phyloP scores from a whole-genome alignment of 2,329 filamentous ascomycete genomes.

The Stenocarpella maydis region DNA sequence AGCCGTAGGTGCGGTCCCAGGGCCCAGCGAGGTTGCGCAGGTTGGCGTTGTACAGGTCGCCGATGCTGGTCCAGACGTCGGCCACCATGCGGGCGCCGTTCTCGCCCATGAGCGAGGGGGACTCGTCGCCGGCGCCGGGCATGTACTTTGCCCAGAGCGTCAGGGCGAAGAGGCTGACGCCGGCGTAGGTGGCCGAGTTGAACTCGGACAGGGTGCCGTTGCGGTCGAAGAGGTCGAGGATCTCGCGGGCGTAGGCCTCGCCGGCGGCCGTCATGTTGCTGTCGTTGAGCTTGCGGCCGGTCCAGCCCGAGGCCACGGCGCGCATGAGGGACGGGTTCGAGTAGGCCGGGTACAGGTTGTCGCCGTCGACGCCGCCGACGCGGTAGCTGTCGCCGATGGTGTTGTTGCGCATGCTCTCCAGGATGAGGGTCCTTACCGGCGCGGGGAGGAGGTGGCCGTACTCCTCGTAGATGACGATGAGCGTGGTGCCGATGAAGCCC shows the following conservation, averaged over 20 bases:
- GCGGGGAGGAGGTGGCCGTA: slow-evolving; percentile 56
- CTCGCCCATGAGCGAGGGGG: slow-evolving; percentile 59
- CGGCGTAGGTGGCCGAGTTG: slow-evolving; percentile 69
- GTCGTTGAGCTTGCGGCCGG: slow-evolving; percentile 60
- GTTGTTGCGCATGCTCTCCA: slow-evolving; percentile 61
- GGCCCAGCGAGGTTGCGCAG: slow-evolving; percentile 70
- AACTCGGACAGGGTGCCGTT: slow-evolving; percentile 68
- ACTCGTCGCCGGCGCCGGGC: slow-evolving; percentile 42
- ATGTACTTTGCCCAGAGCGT: slow-evolving; percentile 68
- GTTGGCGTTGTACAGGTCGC: slow-evolving; percentile 63
- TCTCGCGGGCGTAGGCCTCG: slow-evolving; percentile 62
- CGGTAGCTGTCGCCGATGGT: slow-evolving; percentile 68
- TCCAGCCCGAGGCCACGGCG: slow-evolving; percentile 68
- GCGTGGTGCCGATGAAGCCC: slow-evolving; percentile 67
- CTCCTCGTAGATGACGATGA: slow-evolving; percentile 67
- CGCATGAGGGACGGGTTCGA: slow-evolving; percentile 69
- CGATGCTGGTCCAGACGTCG: slow-evolving; percentile 60
- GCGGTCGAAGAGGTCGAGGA: slow-evolving; percentile 64
- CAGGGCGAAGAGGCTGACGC: slow-evolving; percentile 66
- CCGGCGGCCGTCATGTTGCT: slow-evolving; percentile 66
- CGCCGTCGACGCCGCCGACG: slow-evolving; percentile 65
- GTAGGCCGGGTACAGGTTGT: slow-evolving; percentile 70
- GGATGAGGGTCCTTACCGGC: slow-evolving; percentile 52
- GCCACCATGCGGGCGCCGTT: slow-evolving; percentile 60
- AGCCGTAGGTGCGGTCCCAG: slow-evolving; percentile 71